Evolutionary conservation across 2,329 filamentous ascomycete genomes (phyloP), one percentile per base, ranked within the genome.

Genomic region (Dactylellina sp.): DNA sequence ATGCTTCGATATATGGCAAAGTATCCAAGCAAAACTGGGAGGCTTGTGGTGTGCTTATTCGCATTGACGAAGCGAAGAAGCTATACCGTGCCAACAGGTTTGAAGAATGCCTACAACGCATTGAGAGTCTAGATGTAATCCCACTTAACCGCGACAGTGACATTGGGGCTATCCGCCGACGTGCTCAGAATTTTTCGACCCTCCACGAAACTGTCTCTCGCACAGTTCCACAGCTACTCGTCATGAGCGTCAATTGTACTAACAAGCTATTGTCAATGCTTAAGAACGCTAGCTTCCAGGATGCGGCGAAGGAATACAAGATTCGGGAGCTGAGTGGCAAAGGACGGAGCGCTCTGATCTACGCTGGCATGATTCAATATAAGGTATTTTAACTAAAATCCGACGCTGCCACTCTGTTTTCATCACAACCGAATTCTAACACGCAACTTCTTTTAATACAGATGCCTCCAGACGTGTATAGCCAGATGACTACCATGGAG

Each of bases 191-290:
- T 75, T 98, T 99, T 82, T 87, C 91, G 14, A 85, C 86, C 1
- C 86, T 96, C 42, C 87, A 92, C 2, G 88, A 92, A 77, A 88
- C 93, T 6, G 91, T 99, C 42, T 90, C 93, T 1, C 89, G 92
- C 80, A 96, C 95, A 79, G 89, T 97, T 78, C 94, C 94, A 16
- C 92, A 94, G 81, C 85, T 98, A 75, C 86, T 99, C 76, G 90
- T 97, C 83, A 98, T 95, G 95, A 92, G 92, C 55, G 92, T 99
- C 77, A 86, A 90, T 44, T 93, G 91, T 82, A 96, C 93, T 81
- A 89, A 90, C 55, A 87, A 89, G 65, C 90, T 97, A 81, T 87
- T 91, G 75, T 89, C 91, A 78, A 84, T 89, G 75, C 85, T 96
- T 50, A 85, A 86, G 64, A 86, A 85, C 70, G 89, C 89, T 25